Base-by-base conservation (phyloP, 768 basidiomycete genomes). In the Phylloporus arenicola region DNA sequence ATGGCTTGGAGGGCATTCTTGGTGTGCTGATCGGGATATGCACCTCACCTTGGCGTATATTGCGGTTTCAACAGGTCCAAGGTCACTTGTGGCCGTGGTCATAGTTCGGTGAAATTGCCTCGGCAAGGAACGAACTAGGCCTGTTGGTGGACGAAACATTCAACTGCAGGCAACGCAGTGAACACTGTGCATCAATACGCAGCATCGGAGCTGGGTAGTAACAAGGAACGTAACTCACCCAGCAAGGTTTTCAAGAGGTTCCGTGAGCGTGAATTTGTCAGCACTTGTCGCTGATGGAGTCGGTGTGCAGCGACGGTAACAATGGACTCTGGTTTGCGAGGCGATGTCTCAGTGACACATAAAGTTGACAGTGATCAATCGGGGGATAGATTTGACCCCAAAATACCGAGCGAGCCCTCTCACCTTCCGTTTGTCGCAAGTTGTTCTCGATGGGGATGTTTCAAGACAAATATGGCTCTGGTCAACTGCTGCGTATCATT, bases 1-100 rank as follows among this genome's bases (percentile, higher is more conserved):
- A 57, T 41, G 54, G 54, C 31, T 65, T 47, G 56, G 53, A 39
- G 45, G 57, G 51, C 46, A 57, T 52, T 55, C 55, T 57, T 27
- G 60, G 55, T 54, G 53, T 33, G 50, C 45, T 50, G 57, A 59
- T 65, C 60, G 60, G 57, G 16, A 48, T 51, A 53, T 46, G 43
- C 45, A 30, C 45, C 63, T 44, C 51, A 82, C 82, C 75, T 84
- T 84, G 52, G 75, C 69, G 47, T 73, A 73, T 51, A 87, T 85
- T n/a, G 79, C 70, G n/a, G 55, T 57, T 68, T 85, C 82, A 14
- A 86, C 65, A 10, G 77, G 75, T 16, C 83, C 81, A 42, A 58
- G 48, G 59, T 53, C 51, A 6, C 34, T 46, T 44, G 65, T 57
- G 44, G 48, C 47, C 55, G 63, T 67, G 52, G 63, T 40, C 69